Evolutionary conservation across 2,329 filamentous ascomycete species (phyloP), one percentile per base, ranked within the genome.

Genomic region (Colletotrichum plurivorum): DNA sequence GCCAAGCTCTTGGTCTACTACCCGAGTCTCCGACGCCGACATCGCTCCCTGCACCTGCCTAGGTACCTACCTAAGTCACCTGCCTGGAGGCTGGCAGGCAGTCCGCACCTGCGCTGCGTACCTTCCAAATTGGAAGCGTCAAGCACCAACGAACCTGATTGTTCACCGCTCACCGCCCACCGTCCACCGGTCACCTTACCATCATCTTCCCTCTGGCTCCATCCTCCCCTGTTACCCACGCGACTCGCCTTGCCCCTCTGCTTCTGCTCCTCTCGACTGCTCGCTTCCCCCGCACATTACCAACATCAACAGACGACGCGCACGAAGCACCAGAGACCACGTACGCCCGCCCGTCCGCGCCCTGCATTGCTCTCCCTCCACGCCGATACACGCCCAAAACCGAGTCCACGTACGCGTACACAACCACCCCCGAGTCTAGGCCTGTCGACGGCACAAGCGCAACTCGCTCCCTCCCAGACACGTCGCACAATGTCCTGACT

Each of bases 401-500:
- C 67, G 51, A 49, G 62, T 55, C 67, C 67, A 56, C 67, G 67
- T 61, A 67, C 58, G 62, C 67, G 39, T 20, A 22, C 49, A 39
- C 27, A 39, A 55, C 41, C 55, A 46, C 18, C 48, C 4, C 51
- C 36, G 55, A 61, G 67, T 48, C 67, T 69, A 69, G 67, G 63
- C 62, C 52, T 20, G 48, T 20, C 55, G 18, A 61, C 31, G 39
- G 9, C 58, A 56, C 64, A 41, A 49, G 48, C 59, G 45, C 53
- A 60, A 54, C n/a, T 51, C 69, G 25, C 16, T 41, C 48, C 22
- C 53, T 57, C 55, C 56, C 59, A 71, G 53, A 66, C 56, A 53
- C 56, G 57, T 61, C 55, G 57, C 62, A 71, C 59, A 64, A 67
- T 70, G 52, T 66, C 57, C 43, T 74, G 69, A 67, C 54, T 58